Percentiles rank a stretch among this genome's conserved stretches.
These are phyloP conservation scores for Backusella circina DNA, from an alignment of 192 early-diverging fungal genomes.

Conservation along the genomic window DNA sequence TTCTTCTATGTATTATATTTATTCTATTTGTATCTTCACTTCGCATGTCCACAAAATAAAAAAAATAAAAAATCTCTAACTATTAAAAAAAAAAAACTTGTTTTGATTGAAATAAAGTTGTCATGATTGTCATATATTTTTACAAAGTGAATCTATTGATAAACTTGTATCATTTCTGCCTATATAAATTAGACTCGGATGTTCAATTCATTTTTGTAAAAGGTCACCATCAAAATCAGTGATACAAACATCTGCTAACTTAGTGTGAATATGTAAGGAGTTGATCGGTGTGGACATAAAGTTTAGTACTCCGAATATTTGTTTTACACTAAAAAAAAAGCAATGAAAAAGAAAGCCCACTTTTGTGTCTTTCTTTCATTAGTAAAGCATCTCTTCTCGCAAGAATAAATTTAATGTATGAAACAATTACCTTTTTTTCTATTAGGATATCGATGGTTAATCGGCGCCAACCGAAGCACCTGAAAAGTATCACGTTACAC, in stretches of 20 bases:
- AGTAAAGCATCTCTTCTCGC: background rate
- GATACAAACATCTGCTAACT: background rate
- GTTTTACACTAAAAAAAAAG: background rate
- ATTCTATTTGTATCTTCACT: background rate
- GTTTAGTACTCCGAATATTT: background rate
- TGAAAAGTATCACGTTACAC: background rate
- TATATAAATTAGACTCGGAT: background rate
- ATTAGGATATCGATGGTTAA: background rate
- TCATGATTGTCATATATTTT: background rate
- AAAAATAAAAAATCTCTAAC: background rate
- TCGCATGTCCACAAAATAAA: conserved; percentile 2
- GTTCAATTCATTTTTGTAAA: background rate
- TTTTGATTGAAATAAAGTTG: background rate
- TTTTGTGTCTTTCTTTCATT: background rate
- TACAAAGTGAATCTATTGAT: background rate
- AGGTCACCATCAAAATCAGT: background rate
- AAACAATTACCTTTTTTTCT: background rate
- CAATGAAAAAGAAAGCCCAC: background rate
- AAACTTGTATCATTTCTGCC: background rate
- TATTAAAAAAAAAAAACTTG: background rate
- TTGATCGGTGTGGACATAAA: background rate
- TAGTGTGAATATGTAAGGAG: background rate
- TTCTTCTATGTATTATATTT: conserved; percentile 5
- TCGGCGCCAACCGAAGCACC: background rate
- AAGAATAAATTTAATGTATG: background rate